Conservation (phyloP, 768 basidiomycete species). For the Lyophyllum shimeji region DNA sequence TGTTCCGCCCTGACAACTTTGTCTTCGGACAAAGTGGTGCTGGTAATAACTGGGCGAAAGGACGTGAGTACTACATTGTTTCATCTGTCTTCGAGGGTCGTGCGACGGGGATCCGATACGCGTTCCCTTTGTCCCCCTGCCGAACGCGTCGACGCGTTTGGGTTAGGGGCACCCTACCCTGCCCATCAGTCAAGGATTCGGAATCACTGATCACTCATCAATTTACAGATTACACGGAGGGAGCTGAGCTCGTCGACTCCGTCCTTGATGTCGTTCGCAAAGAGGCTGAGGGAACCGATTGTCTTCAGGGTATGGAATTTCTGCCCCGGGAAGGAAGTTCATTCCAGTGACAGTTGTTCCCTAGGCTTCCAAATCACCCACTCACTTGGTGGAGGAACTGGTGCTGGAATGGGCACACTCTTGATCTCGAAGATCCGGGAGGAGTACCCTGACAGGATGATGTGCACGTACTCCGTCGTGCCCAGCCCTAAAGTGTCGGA, state of each 20-base stretch:
- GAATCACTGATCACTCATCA: background rate
- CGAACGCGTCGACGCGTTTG: background rate
- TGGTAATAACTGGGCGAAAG: constrained; percentile 99
- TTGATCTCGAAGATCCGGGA: constrained; percentile 99
- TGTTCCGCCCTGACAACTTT: constrained; percentile 98
- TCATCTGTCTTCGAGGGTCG: background rate
- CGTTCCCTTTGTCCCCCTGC: background rate
- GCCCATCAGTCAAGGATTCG: background rate
- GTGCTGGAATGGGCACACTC: constrained; percentile 99
- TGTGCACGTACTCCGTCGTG: constrained; percentile 99
- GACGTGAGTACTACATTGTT: constrained; percentile 63
- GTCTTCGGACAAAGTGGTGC: constrained; percentile 98
- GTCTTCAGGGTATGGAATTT: constrained; percentile 82
- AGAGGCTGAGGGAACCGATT: constrained; percentile 97
- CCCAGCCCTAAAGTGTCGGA: constrained; percentile 97
- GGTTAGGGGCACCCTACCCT: background rate
- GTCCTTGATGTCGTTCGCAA: constrained; percentile 98
- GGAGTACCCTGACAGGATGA: constrained; percentile 99
- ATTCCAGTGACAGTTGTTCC: constrained; percentile 7
- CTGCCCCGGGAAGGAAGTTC: background rate
- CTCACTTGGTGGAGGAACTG: constrained; percentile 98
- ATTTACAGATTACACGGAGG: constrained; percentile 79
- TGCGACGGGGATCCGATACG: background rate
- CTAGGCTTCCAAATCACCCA: constrained; percentile 98
- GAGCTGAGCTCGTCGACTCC: constrained; percentile 97